Percentiles rank a stretch among this genome's conserved stretches.
Conservation (phyloP, 768 basidiomycete species). For the Harrya chromipes region DNA sequence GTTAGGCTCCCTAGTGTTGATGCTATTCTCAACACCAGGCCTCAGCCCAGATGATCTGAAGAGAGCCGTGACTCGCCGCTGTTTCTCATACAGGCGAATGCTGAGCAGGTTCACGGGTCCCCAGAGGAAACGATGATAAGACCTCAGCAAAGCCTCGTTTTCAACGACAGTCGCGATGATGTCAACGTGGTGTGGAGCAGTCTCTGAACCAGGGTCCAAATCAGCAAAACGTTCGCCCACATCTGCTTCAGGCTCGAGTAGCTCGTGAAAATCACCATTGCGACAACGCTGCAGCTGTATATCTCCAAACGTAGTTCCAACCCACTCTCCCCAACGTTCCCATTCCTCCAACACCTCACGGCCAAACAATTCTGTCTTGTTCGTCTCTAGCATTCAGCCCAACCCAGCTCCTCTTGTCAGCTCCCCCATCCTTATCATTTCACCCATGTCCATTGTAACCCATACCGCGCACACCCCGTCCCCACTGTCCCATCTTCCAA, state of each 20-base stretch:
- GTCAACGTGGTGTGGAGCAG: slow-evolving; percentile 20
- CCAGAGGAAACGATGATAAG: slow-evolving; percentile 19
- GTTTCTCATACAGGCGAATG: slow-evolving; percentile 4
- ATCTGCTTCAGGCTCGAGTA: slow-evolving; percentile 38
- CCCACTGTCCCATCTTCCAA: slow-evolving; percentile 40
- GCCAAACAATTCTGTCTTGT: slow-evolving; percentile 67
- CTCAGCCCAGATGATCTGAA: slow-evolving; percentile 24
- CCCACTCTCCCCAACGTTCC: slow-evolving; percentile 70
- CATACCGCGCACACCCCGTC: slow-evolving; percentile 37
- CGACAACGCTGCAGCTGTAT: slow-evolving; percentile 58
- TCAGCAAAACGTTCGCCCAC: slow-evolving; percentile 32
- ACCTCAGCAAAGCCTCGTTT: slow-evolving; percentile 19
- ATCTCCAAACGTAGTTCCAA: slow-evolving; percentile 56
- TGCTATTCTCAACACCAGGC: slow-evolving; percentile 50
- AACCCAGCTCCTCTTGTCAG: slow-evolving; percentile 59
- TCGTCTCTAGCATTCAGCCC: slow-evolving; percentile 50
- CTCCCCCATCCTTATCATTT: slow-evolving; percentile 81
- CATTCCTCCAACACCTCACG: slow-evolving; percentile 76
- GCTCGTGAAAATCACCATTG: slow-evolving; percentile 60
- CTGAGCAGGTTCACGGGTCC: slow-evolving; percentile 15
- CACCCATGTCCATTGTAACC: slow-evolving; percentile 62
- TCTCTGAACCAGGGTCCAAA: slow-evolving; percentile 13
- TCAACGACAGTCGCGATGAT: slow-evolving; percentile 14
- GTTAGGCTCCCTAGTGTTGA: slow-evolving; percentile 60
- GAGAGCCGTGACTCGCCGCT: slow-evolving; percentile 28